Evolutionary conservation across 257 asterid species (phyloP), one percentile per base, ranked within the genome.

Genomic region (Gentiana macrophylla): DNA sequence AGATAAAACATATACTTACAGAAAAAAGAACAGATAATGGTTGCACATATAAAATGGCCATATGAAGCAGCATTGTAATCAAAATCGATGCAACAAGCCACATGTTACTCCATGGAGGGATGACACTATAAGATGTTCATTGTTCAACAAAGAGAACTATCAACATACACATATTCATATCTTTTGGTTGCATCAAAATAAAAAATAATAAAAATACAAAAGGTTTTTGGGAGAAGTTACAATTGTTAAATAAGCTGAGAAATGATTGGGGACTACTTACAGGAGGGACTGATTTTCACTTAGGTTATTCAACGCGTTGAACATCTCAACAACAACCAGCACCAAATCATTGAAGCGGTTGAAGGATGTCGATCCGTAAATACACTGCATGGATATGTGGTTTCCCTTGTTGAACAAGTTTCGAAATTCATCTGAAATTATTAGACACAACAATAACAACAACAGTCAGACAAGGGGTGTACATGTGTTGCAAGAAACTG

Each of bases 321-420:
- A 92, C 98, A 92, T 92, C 90, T 92, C 98, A 52, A 92, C 98
- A 8, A 85, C 95, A 66, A 88, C 97, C 55, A 87, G 96, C 67
- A 92, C 98, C 32, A 95, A n/a, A n/a, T 92, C 97, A 92, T 92
- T 59, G 98, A 60, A 70, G 88, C 88, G 60, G 98, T 92, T 62
- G 98, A 92, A 49, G 98, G 94, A 78, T 81, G 95, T 55, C 79
- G 91, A 74, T 92, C 94, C 67, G 76, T 78, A 62, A 88, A 92
- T 58, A 92, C 80, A 33, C 74, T 67, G 79, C 98, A 92, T 1
- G 95, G 72, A 65, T 83, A 92, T 57, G 35, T 69, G 52, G 97
- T 83, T 68, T 81, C 89, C 84, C 95, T 83, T 37, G 88, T 78
- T 65, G 94, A 71, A 79, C 98, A 92, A 70, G 86, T 92, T 74